Conservation (phyloP, 1,284 basidiomycete species). For the Naganishia sp. region DNA sequence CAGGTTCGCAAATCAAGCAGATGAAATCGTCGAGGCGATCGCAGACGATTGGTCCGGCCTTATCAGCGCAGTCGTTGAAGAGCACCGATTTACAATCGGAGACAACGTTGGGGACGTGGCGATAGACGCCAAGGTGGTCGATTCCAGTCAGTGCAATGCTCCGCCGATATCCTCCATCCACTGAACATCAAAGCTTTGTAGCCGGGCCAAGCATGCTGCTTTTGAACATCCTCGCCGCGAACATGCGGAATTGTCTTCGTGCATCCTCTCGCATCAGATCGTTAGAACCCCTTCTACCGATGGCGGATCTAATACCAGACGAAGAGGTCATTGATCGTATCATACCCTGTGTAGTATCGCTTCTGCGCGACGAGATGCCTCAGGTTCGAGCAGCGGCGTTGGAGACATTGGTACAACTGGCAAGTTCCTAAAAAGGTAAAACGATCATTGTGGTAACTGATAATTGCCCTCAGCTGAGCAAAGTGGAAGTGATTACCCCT, state of each 20-base stretch:
- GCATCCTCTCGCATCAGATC: slow-evolving; percentile 84
- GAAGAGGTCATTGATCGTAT: slow-evolving; percentile 94
- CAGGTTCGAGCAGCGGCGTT: slow-evolving; percentile 77
- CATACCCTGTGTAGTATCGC: slow-evolving; percentile 85
- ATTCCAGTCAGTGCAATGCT: slow-evolving; percentile 38
- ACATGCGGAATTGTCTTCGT: slow-evolving; percentile 82
- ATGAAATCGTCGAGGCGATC: slow-evolving; percentile 24
- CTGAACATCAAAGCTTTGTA: slow-evolving; percentile 40
- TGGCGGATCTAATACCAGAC: slow-evolving; percentile 81
- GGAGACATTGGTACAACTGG: slow-evolving; percentile 78
- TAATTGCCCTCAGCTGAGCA: slow-evolving; percentile 64
- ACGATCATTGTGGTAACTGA: not conserved
- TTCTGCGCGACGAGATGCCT: slow-evolving; percentile 81
- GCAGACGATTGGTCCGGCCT: slow-evolving; percentile 31
- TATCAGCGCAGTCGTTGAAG: slow-evolving; percentile 27
- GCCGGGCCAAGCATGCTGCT: slow-evolving; percentile 80
- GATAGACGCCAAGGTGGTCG: slow-evolving; percentile 55
- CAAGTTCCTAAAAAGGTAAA: slow-evolving; percentile 54
- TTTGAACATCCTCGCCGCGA: slow-evolving; percentile 81
- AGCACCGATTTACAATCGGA: slow-evolving; percentile 59
- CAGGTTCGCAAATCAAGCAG: slow-evolving; percentile 25
- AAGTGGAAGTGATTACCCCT: slow-evolving; percentile 83
- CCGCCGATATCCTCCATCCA: not conserved
- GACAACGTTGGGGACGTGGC: slow-evolving; percentile 55
- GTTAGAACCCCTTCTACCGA: slow-evolving; percentile 81